Base-by-base conservation (phyloP, 768 basidiomycete genomes). In the Pleurotus cornucopiae region DNA sequence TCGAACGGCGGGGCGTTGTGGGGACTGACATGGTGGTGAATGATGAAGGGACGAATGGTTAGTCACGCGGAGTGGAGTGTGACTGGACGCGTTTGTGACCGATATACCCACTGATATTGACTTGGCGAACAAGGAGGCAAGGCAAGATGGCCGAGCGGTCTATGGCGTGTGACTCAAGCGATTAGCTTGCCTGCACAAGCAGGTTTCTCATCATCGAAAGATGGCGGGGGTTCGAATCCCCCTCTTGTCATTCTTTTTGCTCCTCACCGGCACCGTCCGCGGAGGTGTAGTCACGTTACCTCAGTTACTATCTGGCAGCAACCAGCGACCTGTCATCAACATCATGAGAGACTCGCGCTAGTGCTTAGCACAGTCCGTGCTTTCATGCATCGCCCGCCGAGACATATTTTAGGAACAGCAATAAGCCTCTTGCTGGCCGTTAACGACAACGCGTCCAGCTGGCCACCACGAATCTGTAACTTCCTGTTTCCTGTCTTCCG, bases 141-240 rank as follows among this genome's bases (percentile, higher is more conserved):
- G 60, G 60, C 60, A 56, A 58, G 46, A 61, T 61, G 60, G 60
- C 60, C 60, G 60, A 61, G 60, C 57, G 60, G 60, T 61, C 60
- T 61, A 61, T 58, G 60, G 60, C 60, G 60, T 61, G 60, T 61
- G 60, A 61, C 60, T 61, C 74, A 68, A 70, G 60, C 57, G 37
- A 44, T 56, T 53, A 66, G 67, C 68, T 70, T 68, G 61, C 67
- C 69, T 65, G 63, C 21, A 37, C 9, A n/a, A 56, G 62, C 60
- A 60, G 66, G 64, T 64, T 68, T 71, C 70, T 70, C 70, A 71
- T 71, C 68, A 60, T 59, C 66, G 69, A 63, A 68, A 20, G 20
- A 20, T 20, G 20, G 20, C 20, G 20, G 20, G 20, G 20, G 20
- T 20, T 20, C 20, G 20, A 73, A 68, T 73, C 72, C 71, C 72